phyloP scores from a whole-genome alignment of 257 asterid species.

The Solanum tarijense region DNA sequence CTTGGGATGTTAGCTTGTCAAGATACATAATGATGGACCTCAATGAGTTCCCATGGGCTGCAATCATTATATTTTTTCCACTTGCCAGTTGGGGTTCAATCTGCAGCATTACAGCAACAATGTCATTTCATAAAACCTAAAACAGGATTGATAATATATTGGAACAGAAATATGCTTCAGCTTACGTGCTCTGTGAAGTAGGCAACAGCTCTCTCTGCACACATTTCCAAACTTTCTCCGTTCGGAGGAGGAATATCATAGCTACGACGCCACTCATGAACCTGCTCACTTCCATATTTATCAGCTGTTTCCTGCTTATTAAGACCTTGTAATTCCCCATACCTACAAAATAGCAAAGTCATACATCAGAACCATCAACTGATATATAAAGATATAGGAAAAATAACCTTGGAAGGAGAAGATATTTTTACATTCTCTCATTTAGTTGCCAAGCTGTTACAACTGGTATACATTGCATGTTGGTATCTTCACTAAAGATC shows the following conservation, averaged over 20 bases:
- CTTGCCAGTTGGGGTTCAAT: constrained; percentile 68
- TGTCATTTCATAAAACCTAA: neutral
- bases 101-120: constrained; percentile 34
- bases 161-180: neutral
- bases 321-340: constrained; percentile 94
- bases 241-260: constrained; percentile 92
- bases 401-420: neutral
- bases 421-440: constrained; percentile 66
- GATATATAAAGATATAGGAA: neutral
- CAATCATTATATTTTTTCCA: constrained; percentile 89
- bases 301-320: constrained; percentile 97
- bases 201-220: constrained; percentile 97
- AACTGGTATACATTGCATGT: constrained; percentile 84
- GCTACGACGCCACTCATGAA: constrained; percentile 97
- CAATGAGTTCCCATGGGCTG: constrained; percentile 96
- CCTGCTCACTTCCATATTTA: constrained; percentile 80
- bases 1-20: constrained; percentile 91
- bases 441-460: constrained; percentile 95
- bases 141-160: neutral
- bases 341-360: constrained; percentile 35
- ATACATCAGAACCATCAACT: neutral
- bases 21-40: constrained; percentile 97
- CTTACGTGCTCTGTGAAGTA: constrained; percentile 71
- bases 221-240: constrained; percentile 99
- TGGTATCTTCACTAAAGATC: constrained; percentile 83